Conservation (phyloP, 2,329 filamentous ascomycete species). For the Trematosphaeria pertusa region DNA sequence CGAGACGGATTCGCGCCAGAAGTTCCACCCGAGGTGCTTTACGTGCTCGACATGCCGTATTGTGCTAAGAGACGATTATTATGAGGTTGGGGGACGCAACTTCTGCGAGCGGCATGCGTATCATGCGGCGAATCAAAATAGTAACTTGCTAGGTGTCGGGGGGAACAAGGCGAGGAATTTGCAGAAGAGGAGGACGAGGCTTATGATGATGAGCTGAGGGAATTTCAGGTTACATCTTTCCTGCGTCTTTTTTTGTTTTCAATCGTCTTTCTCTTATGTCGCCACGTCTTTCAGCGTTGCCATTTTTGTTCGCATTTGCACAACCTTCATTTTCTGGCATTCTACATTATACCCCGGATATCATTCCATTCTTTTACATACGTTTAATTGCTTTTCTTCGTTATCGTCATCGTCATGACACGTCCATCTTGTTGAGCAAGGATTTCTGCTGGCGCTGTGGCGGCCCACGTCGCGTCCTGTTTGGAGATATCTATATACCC, state of each 20-base stretch:
- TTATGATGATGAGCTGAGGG: slow-evolving; percentile 58
- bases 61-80: slow-evolving; percentile 83
- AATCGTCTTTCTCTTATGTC: slow-evolving; percentile 2
- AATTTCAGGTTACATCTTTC: not conserved
- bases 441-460: no score
- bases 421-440: no score
- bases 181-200: slow-evolving; percentile 57
- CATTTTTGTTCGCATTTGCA: not conserved
- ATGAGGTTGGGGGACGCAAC: slow-evolving; percentile 79
- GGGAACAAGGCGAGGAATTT: slow-evolving; percentile 47
- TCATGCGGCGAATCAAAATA: slow-evolving; percentile 54
- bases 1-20: slow-evolving; percentile 77
- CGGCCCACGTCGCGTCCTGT: no score
- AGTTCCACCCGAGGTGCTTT: slow-evolving; percentile 89
- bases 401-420: no score
- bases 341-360: slow-evolving; percentile 1
- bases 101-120: slow-evolving; percentile 91
- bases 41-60: slow-evolving; percentile 79
- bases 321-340: not conserved
- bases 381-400: no score
- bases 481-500: no score
- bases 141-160: slow-evolving; percentile 48
- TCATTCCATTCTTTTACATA: not conserved
- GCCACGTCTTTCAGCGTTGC: slow-evolving; percentile 5
- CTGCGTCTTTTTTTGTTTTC: not conserved